Evolutionary conservation across 345 rosid genomes (phyloP).

Genomic region (Hirschfeldia incana): DNA sequence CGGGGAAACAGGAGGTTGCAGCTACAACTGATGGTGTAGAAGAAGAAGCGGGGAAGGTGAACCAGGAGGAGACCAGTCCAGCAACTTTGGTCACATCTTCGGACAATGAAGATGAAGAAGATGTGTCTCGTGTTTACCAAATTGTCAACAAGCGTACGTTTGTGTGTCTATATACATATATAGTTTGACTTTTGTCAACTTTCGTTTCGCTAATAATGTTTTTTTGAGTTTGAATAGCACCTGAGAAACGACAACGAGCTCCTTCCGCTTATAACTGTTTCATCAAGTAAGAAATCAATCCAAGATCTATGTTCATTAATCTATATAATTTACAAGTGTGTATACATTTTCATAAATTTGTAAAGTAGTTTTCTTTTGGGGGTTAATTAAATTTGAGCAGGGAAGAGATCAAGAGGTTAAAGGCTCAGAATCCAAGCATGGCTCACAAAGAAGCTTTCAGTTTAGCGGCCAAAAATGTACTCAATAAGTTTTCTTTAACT

Average conservation of each 20-base stretch:
- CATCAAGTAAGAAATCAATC: constrained; percentile 66
- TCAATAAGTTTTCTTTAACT: neutral
- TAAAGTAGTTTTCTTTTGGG: neutral
- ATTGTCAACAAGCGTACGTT: constrained; percentile 83
- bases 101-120: constrained; percentile 78
- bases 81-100: constrained; percentile 53
- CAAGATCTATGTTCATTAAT: neutral
- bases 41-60: constrained; percentile 38
- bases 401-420: constrained; percentile 96
- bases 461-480: constrained; percentile 93
- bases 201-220: neutral
- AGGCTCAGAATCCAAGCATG: constrained; percentile 88
- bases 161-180: neutral
- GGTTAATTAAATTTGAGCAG: constrained; percentile 37
- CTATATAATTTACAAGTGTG: neutral
- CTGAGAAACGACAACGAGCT: constrained; percentile 97
- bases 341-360: neutral
- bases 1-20: constrained; percentile 49
- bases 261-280: constrained; percentile 94
- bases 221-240: constrained; percentile 53
- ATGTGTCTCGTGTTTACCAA: constrained; percentile 46
- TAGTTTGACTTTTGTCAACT: neutral
- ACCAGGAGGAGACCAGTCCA: constrained; percentile 43
- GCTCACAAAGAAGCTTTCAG: constrained; percentile 98
- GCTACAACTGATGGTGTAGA: constrained; percentile 37